Evolutionary conservation across 768 basidiomycete species (phyloP).

Genomic region (Candolleomyces efflorescens): DNA sequence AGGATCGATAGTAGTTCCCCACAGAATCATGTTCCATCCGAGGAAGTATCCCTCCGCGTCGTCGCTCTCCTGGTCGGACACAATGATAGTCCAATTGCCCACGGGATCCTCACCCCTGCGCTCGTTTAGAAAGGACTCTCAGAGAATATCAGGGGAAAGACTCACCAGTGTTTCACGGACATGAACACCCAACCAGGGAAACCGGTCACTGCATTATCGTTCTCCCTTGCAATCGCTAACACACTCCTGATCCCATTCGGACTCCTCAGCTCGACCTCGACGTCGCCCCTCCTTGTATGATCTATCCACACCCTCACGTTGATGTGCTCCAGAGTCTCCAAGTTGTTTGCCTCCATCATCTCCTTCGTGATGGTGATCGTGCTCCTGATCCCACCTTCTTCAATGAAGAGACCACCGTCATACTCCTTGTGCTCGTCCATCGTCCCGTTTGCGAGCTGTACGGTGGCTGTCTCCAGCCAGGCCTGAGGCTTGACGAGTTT

Average conservation of each 20-base stretch:
- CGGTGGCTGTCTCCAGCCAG: slow-evolving; percentile 74
- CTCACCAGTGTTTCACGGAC: slow-evolving; percentile 94
- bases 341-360: slow-evolving; percentile 65
- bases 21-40: slow-evolving; percentile 89
- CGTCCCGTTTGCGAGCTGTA: slow-evolving; percentile 58
- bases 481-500: slow-evolving; percentile 88
- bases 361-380: slow-evolving; percentile 60
- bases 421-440: slow-evolving; percentile 51
- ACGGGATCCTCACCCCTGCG: slow-evolving; percentile 87
- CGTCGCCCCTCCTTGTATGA: slow-evolving; percentile 82
- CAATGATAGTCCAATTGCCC: slow-evolving; percentile 87
- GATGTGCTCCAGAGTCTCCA: slow-evolving; percentile 88
- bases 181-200: slow-evolving; percentile 95
- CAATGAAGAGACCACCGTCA: slow-evolving; percentile 63
- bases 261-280: slow-evolving; percentile 83
- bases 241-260: slow-evolving; percentile 84
- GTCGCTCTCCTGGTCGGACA: slow-evolving; percentile 67
- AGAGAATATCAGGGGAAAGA: slow-evolving; percentile 4
- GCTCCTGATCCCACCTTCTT: slow-evolving; percentile 55
- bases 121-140: slow-evolving; percentile 12
- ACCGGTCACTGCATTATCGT: slow-evolving; percentile 64
- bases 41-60: slow-evolving; percentile 63
- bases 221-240: slow-evolving; percentile 63
- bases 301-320: slow-evolving; percentile 90
- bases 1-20: slow-evolving; percentile 82